phyloP scores from a whole-genome alignment of 768 basidiomycete species.

The Russula lepida region DNA sequence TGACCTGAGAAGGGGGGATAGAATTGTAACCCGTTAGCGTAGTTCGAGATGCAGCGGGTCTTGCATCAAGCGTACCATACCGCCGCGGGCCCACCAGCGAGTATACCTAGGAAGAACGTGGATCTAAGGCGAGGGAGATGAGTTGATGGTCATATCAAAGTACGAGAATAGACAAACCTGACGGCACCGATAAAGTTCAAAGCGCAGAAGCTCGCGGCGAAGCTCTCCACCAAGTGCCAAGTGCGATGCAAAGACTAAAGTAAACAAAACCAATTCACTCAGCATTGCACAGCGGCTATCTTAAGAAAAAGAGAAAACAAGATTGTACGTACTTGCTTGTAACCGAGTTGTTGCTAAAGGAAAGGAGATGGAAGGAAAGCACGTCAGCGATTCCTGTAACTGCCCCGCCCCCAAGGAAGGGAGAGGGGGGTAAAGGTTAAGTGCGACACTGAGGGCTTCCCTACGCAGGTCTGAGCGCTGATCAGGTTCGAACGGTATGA shows the following conservation, averaged over 20 bases:
- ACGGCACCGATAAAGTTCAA: slow-evolving; percentile 86
- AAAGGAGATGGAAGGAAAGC: slow-evolving; percentile 22
- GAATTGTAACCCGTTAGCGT: slow-evolving; percentile 11
- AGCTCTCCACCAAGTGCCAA: slow-evolving; percentile 78
- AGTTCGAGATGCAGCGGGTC: neutral
- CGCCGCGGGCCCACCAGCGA: slow-evolving; percentile 81
- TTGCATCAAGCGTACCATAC: slow-evolving; percentile 47
- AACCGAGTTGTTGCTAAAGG: slow-evolving; percentile 61
- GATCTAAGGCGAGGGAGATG: slow-evolving; percentile 38
- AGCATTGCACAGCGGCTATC: neutral
- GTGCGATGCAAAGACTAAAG: slow-evolving; percentile 74
- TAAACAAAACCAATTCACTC: neutral
- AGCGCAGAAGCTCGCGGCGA: slow-evolving; percentile 83
- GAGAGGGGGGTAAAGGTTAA: slow-evolving; percentile 36
- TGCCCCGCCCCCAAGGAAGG: slow-evolving; percentile 31
- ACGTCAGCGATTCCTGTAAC: slow-evolving; percentile 41
- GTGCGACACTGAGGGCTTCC: slow-evolving; percentile 75
- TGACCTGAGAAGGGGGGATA: slow-evolving; percentile 61
- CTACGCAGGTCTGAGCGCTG: slow-evolving; percentile 98
- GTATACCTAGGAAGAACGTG: slow-evolving; percentile 69
- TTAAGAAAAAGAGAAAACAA: too few species aligned
- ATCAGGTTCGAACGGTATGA: slow-evolving; percentile 97
- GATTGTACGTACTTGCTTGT: slow-evolving; percentile 57
- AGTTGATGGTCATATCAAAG: neutral
- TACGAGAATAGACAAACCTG: slow-evolving; percentile 37